Percentiles rank a stretch among this genome's conserved stretches.
These are phyloP conservation scores for Syncephalastrum contaminatum DNA, from an alignment of 371 early-diverging fungal species.

Conservation along the genomic window DNA sequence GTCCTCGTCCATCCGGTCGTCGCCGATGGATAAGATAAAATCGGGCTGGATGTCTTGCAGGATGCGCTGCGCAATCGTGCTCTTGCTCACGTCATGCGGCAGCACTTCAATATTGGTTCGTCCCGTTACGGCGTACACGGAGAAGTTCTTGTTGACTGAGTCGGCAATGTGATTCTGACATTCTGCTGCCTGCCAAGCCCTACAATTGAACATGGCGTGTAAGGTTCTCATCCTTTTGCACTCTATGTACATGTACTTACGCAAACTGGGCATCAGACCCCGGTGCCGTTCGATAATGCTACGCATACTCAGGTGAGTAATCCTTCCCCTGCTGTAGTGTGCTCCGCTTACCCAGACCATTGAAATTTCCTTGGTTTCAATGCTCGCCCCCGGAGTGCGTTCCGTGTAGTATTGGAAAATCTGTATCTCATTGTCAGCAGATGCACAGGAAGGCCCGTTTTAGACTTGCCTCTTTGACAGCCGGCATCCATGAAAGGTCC, in stretches of 20 bases:
- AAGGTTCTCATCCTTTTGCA: not conserved
- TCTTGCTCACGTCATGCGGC: slow-evolving; percentile 73
- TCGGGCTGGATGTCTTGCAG: slow-evolving; percentile 59
- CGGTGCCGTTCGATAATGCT: slow-evolving; percentile 82
- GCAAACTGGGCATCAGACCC: slow-evolving; percentile 75
- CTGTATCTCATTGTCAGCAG: slow-evolving; percentile 57
- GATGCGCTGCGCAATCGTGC: slow-evolving; percentile 55
- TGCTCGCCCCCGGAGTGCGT: slow-evolving; percentile 81
- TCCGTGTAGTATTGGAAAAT: slow-evolving; percentile 91
- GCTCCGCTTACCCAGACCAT: slow-evolving; percentile 70
- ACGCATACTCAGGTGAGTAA: slow-evolving; percentile 1
- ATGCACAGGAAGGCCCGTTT: not conserved
- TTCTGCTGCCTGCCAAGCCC: slow-evolving; percentile 83
- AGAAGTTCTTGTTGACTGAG: slow-evolving; percentile 78
- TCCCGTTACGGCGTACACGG: slow-evolving; percentile 87
- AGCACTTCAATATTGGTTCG: slow-evolving; percentile 88
- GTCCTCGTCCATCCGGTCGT: slow-evolving; percentile 83
- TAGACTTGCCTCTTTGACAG: slow-evolving; percentile 66
- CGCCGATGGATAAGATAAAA: slow-evolving; percentile 75
- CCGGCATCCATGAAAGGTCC: slow-evolving; percentile 84
- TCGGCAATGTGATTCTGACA: slow-evolving; percentile 89
- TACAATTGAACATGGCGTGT: slow-evolving; percentile 18
- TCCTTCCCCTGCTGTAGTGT: no score
- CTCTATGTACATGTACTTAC: slow-evolving; percentile 20
- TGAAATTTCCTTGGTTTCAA: slow-evolving; percentile 83